Evolutionary conservation across 2,329 filamentous ascomycete species (phyloP).

Genomic region (Calonectria fujianensis): DNA sequence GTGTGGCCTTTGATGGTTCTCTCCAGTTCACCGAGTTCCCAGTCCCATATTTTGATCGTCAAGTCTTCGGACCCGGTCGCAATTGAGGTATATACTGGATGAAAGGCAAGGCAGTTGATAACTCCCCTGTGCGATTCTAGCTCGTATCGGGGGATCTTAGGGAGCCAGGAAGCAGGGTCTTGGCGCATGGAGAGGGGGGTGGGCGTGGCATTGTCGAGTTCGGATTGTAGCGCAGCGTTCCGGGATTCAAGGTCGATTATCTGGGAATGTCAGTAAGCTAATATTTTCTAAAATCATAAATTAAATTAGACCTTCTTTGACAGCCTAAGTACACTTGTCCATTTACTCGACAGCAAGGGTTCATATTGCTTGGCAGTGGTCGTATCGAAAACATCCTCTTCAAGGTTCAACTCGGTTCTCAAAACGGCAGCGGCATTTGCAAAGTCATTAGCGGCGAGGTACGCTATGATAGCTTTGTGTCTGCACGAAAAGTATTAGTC

Average conservation of each 20-base stretch:
- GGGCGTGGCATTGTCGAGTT: constrained; percentile 88
- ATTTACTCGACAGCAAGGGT: constrained; percentile 94
- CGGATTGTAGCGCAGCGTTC: constrained; percentile 82
- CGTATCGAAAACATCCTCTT: constrained; percentile 82
- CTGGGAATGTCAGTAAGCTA: constrained; percentile 65
- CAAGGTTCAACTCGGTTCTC: constrained; percentile 82
- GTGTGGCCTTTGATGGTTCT: constrained; percentile 94
- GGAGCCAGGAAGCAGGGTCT: constrained; percentile 90
- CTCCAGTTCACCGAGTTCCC: constrained; percentile 94
- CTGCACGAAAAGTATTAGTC: constrained; percentile 64
- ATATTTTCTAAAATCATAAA: not conserved
- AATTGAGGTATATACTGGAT: constrained; percentile 91
- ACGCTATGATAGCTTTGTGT: constrained; percentile 94
- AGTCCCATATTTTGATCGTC: constrained; percentile 98
- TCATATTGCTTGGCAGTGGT: constrained; percentile 93
- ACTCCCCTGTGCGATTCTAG: constrained; percentile 87
- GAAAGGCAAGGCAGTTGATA: constrained; percentile 92
- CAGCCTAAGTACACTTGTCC: constrained; percentile 93
- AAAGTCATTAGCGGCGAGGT: constrained; percentile 83
- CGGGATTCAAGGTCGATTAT: constrained; percentile 94
- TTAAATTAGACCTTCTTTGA: constrained; percentile 88
- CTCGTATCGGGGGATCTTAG: constrained; percentile 84
- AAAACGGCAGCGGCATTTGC: constrained; percentile 81
- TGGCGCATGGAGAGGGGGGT: constrained; percentile 83
- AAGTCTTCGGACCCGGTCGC: constrained; percentile 93